These are phyloP conservation scores for Podospora didyma DNA, from an alignment of 495 filamentous ascomycete species.

Conservation along the genomic window DNA sequence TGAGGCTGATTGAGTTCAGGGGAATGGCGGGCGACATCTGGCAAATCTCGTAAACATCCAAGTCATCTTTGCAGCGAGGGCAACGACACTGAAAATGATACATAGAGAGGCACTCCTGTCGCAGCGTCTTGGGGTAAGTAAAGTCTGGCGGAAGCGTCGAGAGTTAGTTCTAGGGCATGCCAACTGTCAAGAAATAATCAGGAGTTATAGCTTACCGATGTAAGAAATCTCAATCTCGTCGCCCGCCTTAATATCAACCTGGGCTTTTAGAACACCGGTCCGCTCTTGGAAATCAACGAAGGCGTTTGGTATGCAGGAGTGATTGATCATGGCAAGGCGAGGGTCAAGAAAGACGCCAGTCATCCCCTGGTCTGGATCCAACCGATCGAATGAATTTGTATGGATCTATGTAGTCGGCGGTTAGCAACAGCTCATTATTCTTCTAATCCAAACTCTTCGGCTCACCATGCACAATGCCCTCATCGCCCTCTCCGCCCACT, in stretches of 20 bases:
- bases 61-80: slow-evolving; percentile 35
- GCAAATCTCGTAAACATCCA: slow-evolving; percentile 43
- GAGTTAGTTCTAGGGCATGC: neutral
- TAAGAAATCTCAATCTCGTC: slow-evolving; percentile 51
- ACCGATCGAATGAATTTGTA: slow-evolving; percentile 44
- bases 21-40: slow-evolving; percentile 28
- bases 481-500: slow-evolving; percentile 28
- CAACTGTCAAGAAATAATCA: neutral
- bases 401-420: slow-evolving; percentile 28
- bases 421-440: slow-evolving; percentile 3
- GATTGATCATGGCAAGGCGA: slow-evolving; percentile 46
- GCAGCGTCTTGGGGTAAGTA: slow-evolving; percentile 24
- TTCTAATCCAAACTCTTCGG: too few relatives aligned
- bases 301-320: slow-evolving; percentile 51
- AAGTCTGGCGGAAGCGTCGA: slow-evolving; percentile 26
- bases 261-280: slow-evolving; percentile 36
- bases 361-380: slow-evolving; percentile 34
- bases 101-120: slow-evolving; percentile 30
- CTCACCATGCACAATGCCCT: slow-evolving; percentile 41
- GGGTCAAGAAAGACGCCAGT: slow-evolving; percentile 42
- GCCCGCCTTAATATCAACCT: slow-evolving; percentile 34
- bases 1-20: slow-evolving; percentile 32
- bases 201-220: slow-evolving; percentile 32
- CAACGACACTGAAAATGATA: slow-evolving; percentile 45
- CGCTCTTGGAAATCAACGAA: slow-evolving; percentile 43